A percentile compares a stretch with the other conserved stretches of the same genome.
Conservation (phyloP, 352 stramenopile species). For the Phytophthora brassicae region DNA sequence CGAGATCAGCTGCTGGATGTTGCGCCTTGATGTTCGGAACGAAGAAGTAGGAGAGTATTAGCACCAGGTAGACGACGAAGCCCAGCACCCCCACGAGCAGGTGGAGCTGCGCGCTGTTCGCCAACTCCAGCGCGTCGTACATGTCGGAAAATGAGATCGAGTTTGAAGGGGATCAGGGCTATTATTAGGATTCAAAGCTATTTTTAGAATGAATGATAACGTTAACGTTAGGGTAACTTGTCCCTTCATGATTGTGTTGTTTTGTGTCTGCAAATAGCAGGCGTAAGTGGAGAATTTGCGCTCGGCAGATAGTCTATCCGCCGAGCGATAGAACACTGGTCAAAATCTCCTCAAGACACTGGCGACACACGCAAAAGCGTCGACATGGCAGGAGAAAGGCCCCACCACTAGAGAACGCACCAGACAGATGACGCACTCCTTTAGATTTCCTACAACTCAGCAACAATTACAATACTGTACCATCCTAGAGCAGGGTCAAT, state of each 20-base stretch:
- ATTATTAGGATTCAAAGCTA: constrained; percentile 1
- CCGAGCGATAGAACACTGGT: constrained; percentile 66
- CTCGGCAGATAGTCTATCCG: constrained; percentile 74
- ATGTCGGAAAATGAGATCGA: constrained; percentile 14
- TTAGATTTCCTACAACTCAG: constrained; percentile 53
- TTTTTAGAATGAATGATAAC: constrained; percentile 1
- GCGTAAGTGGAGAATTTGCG: constrained; percentile 61
- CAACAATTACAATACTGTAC: not conserved
- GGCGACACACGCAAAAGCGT: constrained; percentile 64
- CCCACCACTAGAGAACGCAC: constrained; percentile 37
- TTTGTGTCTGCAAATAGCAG: constrained; percentile 24
- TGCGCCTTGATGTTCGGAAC: constrained; percentile 79
- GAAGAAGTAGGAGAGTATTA: constrained; percentile 72
- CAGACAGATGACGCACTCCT: constrained; percentile 73
- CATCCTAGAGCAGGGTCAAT: no score
- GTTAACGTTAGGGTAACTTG: no score
- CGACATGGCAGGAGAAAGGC: constrained; percentile 64
- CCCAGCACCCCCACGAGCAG: constrained; percentile 65
- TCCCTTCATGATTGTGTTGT: no score
- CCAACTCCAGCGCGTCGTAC: constrained; percentile 65
- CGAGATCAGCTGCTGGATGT: constrained; percentile 71
- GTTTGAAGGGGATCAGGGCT: constrained; percentile 5
- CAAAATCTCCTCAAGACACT: constrained; percentile 71
- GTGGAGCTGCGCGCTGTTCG: constrained; percentile 54
- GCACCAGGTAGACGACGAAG: constrained; percentile 55